These are phyloP conservation scores for Thelephora ganbajun DNA, from an alignment of 768 basidiomycete genomes.

Conservation along the genomic window DNA sequence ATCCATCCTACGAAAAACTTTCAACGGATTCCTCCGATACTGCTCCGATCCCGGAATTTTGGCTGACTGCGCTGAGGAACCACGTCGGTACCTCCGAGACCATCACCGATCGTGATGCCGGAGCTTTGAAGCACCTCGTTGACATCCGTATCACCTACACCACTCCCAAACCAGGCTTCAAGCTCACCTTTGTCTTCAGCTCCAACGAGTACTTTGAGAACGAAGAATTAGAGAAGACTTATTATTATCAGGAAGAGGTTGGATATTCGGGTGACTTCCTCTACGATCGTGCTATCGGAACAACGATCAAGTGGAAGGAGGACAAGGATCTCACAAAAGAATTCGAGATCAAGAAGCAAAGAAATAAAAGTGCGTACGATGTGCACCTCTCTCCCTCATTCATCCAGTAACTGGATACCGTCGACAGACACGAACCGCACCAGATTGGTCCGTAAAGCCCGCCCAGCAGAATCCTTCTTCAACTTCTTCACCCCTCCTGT, in stretches of 20 bases:
- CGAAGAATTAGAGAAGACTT: slow-evolving; percentile 77
- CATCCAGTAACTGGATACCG: slow-evolving; percentile 2
- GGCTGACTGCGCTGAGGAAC: slow-evolving; percentile 92
- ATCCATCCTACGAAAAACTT: slow-evolving; percentile 53
- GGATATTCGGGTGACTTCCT: slow-evolving; percentile 96
- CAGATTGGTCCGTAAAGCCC: slow-evolving; percentile 72
- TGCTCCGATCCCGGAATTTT: slow-evolving; percentile 82
- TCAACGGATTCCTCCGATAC: slow-evolving; percentile 15
- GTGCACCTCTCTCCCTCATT: too few species aligned
- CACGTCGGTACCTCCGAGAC: slow-evolving; percentile 75
- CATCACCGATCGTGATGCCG: slow-evolving; percentile 87
- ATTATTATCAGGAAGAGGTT: slow-evolving; percentile 83
- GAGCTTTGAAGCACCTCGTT: slow-evolving; percentile 66
- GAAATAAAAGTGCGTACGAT: slow-evolving; percentile 75
- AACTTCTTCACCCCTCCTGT: slow-evolving; percentile 88
- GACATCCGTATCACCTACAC: slow-evolving; percentile 75
- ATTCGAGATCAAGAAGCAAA: slow-evolving; percentile 97
- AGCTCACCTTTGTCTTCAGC: slow-evolving; percentile 69
- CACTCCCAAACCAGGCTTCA: slow-evolving; percentile 80
- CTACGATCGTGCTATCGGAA: slow-evolving; percentile 88
- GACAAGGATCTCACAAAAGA: slow-evolving; percentile 96
- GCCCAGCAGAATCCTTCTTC: slow-evolving; percentile 93
- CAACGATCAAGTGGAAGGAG: slow-evolving; percentile 92
- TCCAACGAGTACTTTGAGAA: slow-evolving; percentile 86
- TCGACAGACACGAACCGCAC: slow-evolving; percentile 67